phyloP scores from a whole-genome alignment of 257 asterid species.

The Thymus quinquecostatus region DNA sequence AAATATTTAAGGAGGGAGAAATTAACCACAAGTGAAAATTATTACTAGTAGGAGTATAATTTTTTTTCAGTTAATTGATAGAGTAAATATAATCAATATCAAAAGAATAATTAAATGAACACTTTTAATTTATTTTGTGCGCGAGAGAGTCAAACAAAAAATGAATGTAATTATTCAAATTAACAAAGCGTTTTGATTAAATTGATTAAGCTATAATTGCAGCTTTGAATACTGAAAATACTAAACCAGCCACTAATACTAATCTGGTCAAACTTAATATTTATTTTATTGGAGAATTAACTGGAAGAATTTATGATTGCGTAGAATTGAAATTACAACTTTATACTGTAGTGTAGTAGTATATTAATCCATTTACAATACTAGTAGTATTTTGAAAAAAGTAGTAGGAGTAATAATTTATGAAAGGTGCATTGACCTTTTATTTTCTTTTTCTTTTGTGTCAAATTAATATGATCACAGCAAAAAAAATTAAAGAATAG shows the following conservation, averaged over 20 bases:
- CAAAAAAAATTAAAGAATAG: no score
- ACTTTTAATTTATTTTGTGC: background rate
- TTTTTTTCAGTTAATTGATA: no score
- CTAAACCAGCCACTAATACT: background rate
- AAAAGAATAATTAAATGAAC: background rate
- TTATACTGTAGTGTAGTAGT: no score
- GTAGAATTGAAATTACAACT: conserved; percentile 14
- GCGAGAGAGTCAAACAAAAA: background rate
- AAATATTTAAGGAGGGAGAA: conserved; percentile 5
- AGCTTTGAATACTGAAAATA: background rate
- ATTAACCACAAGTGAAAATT: no score
- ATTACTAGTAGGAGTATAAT: no score
- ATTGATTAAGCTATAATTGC: background rate
- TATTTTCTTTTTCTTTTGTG: no score
- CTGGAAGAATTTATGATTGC: conserved; percentile 5
- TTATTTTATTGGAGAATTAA: background rate
- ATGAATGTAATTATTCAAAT: background rate
- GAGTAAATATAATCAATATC: background rate
- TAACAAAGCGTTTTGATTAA: background rate
- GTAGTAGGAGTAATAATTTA: no score
- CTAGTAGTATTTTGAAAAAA: no score
- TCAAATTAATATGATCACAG: background rate
- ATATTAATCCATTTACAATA: no score
- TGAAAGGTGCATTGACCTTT: background rate
- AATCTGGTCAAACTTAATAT: conserved; percentile 10